phyloP scores from a whole-genome alignment of 257 asterid species.

The Fraxinus anomala region DNA sequence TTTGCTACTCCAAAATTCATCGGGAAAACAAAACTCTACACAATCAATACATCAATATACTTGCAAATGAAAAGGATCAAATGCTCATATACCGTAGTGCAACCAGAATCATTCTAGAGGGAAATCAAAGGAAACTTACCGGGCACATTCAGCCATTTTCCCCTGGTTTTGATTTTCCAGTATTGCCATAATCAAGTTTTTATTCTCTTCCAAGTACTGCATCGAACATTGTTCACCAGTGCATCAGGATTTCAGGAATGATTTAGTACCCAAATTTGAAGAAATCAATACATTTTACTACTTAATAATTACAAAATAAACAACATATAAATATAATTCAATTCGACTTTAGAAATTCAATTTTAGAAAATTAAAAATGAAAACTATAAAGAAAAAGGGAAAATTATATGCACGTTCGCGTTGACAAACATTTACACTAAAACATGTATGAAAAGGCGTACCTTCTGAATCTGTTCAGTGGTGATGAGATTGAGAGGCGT shows the following conservation, averaged over 20 bases:
- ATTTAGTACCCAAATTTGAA: background rate
- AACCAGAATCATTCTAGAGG: background rate
- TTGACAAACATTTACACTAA: background rate
- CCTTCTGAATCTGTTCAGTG: constrained; percentile 99
- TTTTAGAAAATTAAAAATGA: background rate
- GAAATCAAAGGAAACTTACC: constrained; percentile 51
- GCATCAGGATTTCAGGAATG: background rate
- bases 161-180: constrained; percentile 84
- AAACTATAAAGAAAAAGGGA: background rate
- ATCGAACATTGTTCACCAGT: constrained; percentile 17
- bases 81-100: background rate
- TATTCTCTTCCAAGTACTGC: constrained; percentile 96
- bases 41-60: background rate
- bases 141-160: constrained; percentile 91
- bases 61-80: background rate
- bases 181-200: constrained; percentile 88
- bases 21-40: background rate
- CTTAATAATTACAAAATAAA: no score
- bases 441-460: no score
- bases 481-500: constrained; percentile 70
- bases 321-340: no score
- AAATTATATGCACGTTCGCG: background rate
- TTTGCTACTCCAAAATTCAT: no score
- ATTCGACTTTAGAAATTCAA: no score
- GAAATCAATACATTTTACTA: background rate